A percentile compares a stretch with the other conserved stretches of the same genome.
phyloP scores from a whole-genome alignment of 345 rosid species.

The Corchorus capsularis region DNA sequence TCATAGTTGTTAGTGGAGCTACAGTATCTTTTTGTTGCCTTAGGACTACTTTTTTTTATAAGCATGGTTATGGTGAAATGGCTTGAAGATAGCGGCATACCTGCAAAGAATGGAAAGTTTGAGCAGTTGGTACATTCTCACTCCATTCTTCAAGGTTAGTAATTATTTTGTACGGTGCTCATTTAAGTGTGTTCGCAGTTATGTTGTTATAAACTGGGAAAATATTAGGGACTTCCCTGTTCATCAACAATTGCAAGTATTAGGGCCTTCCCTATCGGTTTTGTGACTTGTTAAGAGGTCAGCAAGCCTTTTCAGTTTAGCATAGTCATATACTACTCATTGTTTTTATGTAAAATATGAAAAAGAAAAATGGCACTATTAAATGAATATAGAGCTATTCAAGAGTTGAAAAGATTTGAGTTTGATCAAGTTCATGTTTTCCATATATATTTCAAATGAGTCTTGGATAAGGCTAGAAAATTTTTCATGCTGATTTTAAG shows the following conservation, averaged over 20 bases:
- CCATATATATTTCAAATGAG: too few species aligned
- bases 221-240: not conserved
- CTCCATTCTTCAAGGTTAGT: constrained; percentile 35
- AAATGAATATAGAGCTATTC: too few species aligned
- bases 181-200: not conserved
- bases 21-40: constrained; percentile 5
- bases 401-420: too few species aligned
- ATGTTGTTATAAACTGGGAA: not conserved
- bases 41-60: not conserved
- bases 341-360: too few species aligned
- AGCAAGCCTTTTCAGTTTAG: too few species aligned
- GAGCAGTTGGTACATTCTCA: constrained; percentile 23
- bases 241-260: not conserved
- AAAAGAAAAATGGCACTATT: too few species aligned
- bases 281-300: too few species aligned
- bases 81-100: constrained; percentile 21
- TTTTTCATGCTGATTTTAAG: too few species aligned
- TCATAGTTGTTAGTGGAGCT: constrained; percentile 8
- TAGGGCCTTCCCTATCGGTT: too few species aligned
- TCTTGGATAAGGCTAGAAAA: too few species aligned
- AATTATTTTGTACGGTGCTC: not conserved
- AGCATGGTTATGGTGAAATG: constrained; percentile 36
- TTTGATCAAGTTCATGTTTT: too few species aligned
- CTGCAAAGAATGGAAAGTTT: constrained; percentile 8
- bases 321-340: too few species aligned